Base-by-base conservation (phyloP, 1,284 basidiomycete genomes). In the Acaromyces ingoldii region DNA sequence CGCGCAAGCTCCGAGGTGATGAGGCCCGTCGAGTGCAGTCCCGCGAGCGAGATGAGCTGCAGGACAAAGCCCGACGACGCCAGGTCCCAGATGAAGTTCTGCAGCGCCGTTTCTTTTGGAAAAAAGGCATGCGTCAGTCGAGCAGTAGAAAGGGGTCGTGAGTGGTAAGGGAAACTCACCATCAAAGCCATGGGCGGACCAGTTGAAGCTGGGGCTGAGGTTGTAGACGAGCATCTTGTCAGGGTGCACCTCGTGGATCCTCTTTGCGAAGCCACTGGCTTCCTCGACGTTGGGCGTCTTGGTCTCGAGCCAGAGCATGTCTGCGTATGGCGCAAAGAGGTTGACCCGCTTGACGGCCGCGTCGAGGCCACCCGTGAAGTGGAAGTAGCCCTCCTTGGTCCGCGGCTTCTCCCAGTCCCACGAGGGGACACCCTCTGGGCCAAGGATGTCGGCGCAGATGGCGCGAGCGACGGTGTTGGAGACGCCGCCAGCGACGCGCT, bases 401-500 rank as follows among this genome's bases (percentile, higher is more conserved):
- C 91, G 83, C 6, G 91, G 89, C 47, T 85, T 88, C 85, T 93
- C 89, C 82, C 88, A 91, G 75, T 89, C 84, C 90, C 91, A 95
- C 72, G 81, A 84, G 13, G 92, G 72, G 9, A 74, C 68, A 42
- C 63, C 64, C 24, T 69, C 81, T 51, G 73, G 77, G 36, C 86
- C 87, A 37, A 89, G 77, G 37, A 91, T 82, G 43, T 86, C 84
- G 45, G 80, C 80, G 13, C 89, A 90, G 53, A 88, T 80, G 17
- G 79, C 79, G 1, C 88, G 82, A 7, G 88, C 86, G 58, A 89
- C 85, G 7, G 79, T 77, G 71, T 86, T 88, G 30, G 89, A 87
- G 67, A 86, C 85, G 26, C 85, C 86, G 15, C 77, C 71, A 4
- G 79, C 75, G 2, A 53, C 49, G 10, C 25, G 39, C 7, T 81